Evolutionary conservation across 495 filamentous ascomycete genomes (phyloP).

Genomic region (Bathelium albidoporum): DNA sequence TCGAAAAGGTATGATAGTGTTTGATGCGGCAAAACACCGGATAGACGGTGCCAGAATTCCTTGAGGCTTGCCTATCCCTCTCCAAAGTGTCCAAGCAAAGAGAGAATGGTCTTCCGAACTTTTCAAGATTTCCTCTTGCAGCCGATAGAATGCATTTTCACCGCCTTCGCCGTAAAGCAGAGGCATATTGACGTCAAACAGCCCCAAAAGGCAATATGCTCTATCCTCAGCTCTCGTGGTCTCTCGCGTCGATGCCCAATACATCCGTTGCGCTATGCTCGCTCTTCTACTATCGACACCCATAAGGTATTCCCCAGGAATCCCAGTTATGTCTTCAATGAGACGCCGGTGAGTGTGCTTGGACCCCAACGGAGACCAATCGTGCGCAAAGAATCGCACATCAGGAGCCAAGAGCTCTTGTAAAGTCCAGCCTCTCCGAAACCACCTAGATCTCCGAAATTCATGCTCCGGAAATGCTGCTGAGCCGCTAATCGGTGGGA

Average conservation of each 20-base stretch:
- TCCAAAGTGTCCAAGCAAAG: slow-evolving; percentile 23
- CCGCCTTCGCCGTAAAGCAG: slow-evolving; percentile 23
- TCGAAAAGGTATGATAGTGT: no score
- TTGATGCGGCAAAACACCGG: no score
- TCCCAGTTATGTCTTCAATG: neutral
- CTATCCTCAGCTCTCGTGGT: slow-evolving; percentile 23
- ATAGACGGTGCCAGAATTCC: no score
- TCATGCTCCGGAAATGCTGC: neutral
- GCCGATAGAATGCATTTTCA: slow-evolving; percentile 17
- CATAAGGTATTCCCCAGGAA: neutral
- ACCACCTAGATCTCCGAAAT: slow-evolving; percentile 8
- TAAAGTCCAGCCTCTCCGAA: slow-evolving; percentile 16
- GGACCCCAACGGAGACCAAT: slow-evolving; percentile 7
- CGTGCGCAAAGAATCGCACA: slow-evolving; percentile 10
- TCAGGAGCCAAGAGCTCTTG: slow-evolving; percentile 20
- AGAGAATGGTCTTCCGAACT: slow-evolving; percentile 13
- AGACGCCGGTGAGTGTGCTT: neutral
- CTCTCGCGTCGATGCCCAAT: slow-evolving; percentile 20
- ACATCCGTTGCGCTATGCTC: slow-evolving; percentile 23
- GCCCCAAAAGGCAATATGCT: slow-evolving; percentile 25
- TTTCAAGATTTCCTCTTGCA: slow-evolving; percentile 25
- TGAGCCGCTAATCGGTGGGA: neutral
- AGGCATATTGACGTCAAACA: slow-evolving; percentile 26
- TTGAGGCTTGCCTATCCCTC: no score
- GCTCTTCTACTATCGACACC: no score